These are phyloP conservation scores for Elaeis guineensis DNA, from an alignment of 176 grass and related monocot genomes.

Conservation along the genomic window DNA sequence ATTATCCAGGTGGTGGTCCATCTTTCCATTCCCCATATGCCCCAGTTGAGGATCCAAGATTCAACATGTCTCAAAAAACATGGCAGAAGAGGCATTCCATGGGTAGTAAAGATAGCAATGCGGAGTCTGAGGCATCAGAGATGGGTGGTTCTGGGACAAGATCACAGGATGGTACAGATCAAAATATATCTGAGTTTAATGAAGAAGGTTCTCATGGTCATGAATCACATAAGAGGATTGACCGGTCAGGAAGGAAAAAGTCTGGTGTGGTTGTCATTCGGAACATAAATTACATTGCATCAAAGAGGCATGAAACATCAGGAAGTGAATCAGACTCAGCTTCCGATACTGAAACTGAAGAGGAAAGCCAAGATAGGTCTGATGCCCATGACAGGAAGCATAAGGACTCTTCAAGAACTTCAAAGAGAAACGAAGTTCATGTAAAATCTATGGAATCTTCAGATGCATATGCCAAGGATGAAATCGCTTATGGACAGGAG, in stretches of 20 bases:
- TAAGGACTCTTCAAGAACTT: conserved; percentile 32
- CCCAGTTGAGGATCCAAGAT: conserved; percentile 55
- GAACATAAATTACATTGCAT: conserved; percentile 73
- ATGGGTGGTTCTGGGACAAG: not conserved
- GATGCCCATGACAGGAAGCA: conserved; percentile 47
- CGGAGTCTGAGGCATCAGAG: conserved; percentile 33
- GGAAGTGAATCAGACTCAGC: conserved; percentile 50
- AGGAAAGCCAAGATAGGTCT: conserved; percentile 35
- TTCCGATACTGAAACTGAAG: conserved; percentile 40
- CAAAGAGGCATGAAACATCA: conserved; percentile 53
- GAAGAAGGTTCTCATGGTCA: conserved; percentile 41
- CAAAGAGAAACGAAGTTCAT: conserved; percentile 59
- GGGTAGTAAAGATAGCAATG: conserved; percentile 37
- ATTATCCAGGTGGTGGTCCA: conserved; percentile 45
- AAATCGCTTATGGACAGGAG: conserved; percentile 31
- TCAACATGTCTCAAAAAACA: conserved; percentile 39
- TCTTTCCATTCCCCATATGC: conserved; percentile 65
- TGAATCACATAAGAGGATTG: conserved; percentile 61
- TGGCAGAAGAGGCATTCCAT: conserved; percentile 52
- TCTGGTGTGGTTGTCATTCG: conserved; percentile 68
- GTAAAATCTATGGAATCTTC: conserved; percentile 34
- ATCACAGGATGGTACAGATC: conserved; percentile 25
- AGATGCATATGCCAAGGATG: conserved; percentile 44
- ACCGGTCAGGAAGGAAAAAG: conserved; percentile 67
- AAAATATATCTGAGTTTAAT: conserved; percentile 35